Conservation (phyloP, 202 grass and related monocot genomes). For the Hordeum pubiflorum region DNA sequence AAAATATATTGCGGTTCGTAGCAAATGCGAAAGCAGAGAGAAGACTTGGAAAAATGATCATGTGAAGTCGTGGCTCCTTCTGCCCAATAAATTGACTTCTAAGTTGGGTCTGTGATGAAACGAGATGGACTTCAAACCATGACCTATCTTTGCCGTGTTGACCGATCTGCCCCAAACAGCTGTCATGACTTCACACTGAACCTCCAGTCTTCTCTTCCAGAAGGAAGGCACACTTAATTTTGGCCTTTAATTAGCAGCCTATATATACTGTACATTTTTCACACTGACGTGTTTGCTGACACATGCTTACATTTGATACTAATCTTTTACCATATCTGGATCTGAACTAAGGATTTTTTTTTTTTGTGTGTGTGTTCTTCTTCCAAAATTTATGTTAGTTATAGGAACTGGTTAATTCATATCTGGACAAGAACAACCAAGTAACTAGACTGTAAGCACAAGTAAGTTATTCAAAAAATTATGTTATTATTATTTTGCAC, state of each 20-base stretch:
- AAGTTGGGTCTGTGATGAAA: slow-evolving; percentile 7
- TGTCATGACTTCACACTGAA: slow-evolving; percentile 15
- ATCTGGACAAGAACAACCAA: not conserved
- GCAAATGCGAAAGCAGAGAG: not conserved
- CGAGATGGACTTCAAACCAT: slow-evolving; percentile 16
- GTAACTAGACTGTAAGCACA: not conserved
- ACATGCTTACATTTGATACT: not conserved
- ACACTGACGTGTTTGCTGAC: slow-evolving; percentile 14
- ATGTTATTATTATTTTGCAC: not conserved
- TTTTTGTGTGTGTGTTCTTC: not conserved
- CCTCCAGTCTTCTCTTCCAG: slow-evolving; percentile 19
- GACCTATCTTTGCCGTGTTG: slow-evolving; percentile 28
- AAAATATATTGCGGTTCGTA: not conserved
- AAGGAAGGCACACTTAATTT: not conserved
- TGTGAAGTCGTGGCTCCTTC: slow-evolving; percentile 15
- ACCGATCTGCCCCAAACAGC: slow-evolving; percentile 1
- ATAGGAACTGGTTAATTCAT: not conserved
- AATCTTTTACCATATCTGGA: not conserved
- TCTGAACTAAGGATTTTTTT: not conserved
- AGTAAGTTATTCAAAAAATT: not conserved
- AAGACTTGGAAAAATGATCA: not conserved
- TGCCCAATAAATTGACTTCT: not conserved
- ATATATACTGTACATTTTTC: not conserved
- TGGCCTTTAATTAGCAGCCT: not conserved
- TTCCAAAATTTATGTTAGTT: not conserved